Conservation (phyloP, 208 protist species). For the Leishmania gerbilli region DNA sequence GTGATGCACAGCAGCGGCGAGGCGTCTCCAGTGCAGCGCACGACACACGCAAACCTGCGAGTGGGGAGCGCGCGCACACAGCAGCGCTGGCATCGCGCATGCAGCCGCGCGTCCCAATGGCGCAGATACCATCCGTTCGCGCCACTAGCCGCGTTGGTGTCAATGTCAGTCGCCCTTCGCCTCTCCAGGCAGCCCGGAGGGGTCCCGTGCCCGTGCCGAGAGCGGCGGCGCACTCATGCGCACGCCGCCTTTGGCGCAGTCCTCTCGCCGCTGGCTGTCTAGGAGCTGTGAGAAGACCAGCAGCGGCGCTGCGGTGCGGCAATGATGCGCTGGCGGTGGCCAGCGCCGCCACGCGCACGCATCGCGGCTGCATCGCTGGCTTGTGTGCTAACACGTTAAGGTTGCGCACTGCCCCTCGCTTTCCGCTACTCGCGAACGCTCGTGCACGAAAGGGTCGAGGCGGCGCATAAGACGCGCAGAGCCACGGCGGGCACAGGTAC, state of each 20-base stretch:
- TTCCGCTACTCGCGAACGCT: background rate
- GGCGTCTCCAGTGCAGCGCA: background rate
- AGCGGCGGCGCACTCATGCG: background rate
- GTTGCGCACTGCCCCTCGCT: background rate
- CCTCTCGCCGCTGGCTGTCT: background rate
- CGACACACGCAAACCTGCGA: background rate
- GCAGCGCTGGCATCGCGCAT: background rate
- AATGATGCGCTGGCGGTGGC: background rate
- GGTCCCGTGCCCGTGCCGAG: background rate
- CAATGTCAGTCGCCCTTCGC: background rate
- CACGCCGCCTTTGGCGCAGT: background rate
- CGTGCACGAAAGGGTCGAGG: background rate
- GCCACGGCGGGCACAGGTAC: background rate
- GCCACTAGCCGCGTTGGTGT: background rate
- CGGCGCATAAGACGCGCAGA: background rate
- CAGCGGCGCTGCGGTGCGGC: background rate
- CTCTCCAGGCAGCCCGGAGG: background rate
- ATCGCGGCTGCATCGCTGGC: background rate
- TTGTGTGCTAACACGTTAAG: background rate
- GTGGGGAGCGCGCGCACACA: background rate
- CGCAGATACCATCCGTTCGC: background rate
- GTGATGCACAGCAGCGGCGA: background rate
- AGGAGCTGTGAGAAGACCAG: background rate
- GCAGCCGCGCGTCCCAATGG: background rate
- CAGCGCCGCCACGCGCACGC: background rate